Base-by-base conservation (phyloP, 257 asterid species). In the Verbascum thapsus region DNA sequence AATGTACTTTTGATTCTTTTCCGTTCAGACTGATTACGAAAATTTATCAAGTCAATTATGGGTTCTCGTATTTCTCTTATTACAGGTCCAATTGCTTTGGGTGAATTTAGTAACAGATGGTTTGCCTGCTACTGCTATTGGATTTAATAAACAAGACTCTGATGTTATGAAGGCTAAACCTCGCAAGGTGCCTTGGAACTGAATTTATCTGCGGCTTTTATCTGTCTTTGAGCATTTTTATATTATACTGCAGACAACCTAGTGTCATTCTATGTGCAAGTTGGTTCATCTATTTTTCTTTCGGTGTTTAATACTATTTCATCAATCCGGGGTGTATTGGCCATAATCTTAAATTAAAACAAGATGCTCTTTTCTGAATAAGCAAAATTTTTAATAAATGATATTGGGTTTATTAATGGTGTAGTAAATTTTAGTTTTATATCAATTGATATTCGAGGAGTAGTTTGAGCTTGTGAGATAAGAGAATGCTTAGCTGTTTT, bases 31-130 rank as follows among this genome's bases (percentile, higher is more conserved):
- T 60, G 40, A 48, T 40, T 74, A n/a, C 54, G 61, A 53, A 40
- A 38, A 64, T 12, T 63, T 47, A 16, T 59, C 52, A 35, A 30
- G 35, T 56, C 20, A 57, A 48, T 58, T 15, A 55, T 50, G 53
- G 7, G 12, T 47, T 43, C 50, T 34, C 62, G 51, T 54, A 17
- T 45, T 59, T 56, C 47, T 62, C 57, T 71, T 72, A 34, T 68
- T 71, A 41, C 88, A 94, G 99, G 97, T 94, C 81, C 99, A 94
- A 76, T 78, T 94, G 78, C 98, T 94, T 56, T 94, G 99, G 99
- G 99, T 94, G 73, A 94, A 94, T 80, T 80, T 94, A 81, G 99
- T 94, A 50, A 94, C 97, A 66, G 99, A 94, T 76, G 99, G 99
- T 35, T 80, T 94, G 84, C 99, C 99, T 61, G 99, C 99, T 66